Evolutionary conservation across 352 stramenopile species (phyloP), one percentile per base, ranked within the genome.

Genomic region (Globisporangium polare): DNA sequence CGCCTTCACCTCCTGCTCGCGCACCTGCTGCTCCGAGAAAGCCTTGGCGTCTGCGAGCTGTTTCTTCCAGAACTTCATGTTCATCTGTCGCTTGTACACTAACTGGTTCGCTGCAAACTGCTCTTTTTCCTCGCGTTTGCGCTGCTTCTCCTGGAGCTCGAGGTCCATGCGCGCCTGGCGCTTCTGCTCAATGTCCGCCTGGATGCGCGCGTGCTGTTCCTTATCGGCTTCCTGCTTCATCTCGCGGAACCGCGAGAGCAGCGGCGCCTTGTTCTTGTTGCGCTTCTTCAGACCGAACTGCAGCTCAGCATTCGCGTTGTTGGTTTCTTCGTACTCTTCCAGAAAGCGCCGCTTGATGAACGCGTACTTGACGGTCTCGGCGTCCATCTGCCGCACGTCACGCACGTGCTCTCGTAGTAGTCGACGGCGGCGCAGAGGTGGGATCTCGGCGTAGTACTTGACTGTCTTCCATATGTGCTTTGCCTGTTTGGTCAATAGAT

Each of bases 21-120:
- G 63, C n/a, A 61, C 73, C 26, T 88, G 79, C 33, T 83, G 58
- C 18, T 75, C 68, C 0, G 77, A 77, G 29, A 78, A 88, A 20
- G 75, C 60, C 12, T 79, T 73, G 0, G 73, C 77, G 15, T 85
- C 64, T 0, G 68, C 67, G 9, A 86, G 70, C 20, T 93, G 80
- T 57, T 88, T 88, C 56, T 86, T 65, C 84, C 84, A 93, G 53
- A 89, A 92, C 18, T 72, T 76, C 52, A 80, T 68, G 50, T 83
- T 91, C 62, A 78, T 74, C n/a, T 80, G 66, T 7, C 84, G 70
- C 3, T 72, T 71, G 35, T 80, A 68, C 0, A 67, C 55, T 0
- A 69, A 55, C n/a, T 79, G 67, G 0, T 69, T 37, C 2, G 74
- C 72, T 10, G 45, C 58, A 26, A 65, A 60, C 12, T 66, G 49